A percentile compares a stretch with the other conserved stretches of the same genome.
These are phyloP conservation scores for Alternaria brassicae DNA, from an alignment of 2,329 filamentous ascomycete genomes.

Conservation along the genomic window DNA sequence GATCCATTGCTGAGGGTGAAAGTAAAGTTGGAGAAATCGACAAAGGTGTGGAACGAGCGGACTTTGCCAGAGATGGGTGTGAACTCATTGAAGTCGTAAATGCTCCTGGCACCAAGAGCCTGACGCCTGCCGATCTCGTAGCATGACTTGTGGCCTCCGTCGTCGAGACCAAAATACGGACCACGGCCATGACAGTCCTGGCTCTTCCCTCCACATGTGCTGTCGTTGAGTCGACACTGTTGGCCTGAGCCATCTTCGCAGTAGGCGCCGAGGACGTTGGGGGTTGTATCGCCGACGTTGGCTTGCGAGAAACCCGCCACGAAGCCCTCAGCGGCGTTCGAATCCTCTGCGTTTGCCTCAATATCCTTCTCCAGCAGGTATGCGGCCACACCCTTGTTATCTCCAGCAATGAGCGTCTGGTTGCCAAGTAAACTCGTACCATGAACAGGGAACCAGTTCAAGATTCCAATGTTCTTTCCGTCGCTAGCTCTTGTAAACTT, in stretches of 20 bases:
- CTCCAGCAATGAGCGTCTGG: conserved; percentile 89
- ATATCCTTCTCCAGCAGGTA: conserved; percentile 80
- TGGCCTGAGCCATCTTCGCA: conserved; percentile 80
- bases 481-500: conserved; percentile 78
- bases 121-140: conserved; percentile 80
- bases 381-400: conserved; percentile 95
- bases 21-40: conserved; percentile 77
- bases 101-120: conserved; percentile 64
- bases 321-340: conserved; percentile 67
- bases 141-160: conserved; percentile 71
- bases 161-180: conserved; percentile 70
- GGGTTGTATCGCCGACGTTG: conserved; percentile 88
- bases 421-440: conserved; percentile 91
- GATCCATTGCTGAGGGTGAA: conserved; percentile 78
- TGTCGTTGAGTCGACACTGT: conserved; percentile 78
- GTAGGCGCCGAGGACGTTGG: conserved; percentile 85
- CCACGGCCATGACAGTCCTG: conserved; percentile 77
- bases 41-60: conserved; percentile 83
- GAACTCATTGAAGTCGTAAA: conserved; percentile 62
- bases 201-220: conserved; percentile 78
- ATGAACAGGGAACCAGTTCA: conserved; percentile 93
- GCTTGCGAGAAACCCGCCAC: conserved; percentile 93
- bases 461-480: conserved; percentile 76
- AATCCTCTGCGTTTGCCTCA: conserved; percentile 51
- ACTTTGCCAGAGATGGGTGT: conserved; percentile 69